Evolutionary conservation across 2,329 filamentous ascomycete species (phyloP), one percentile per base, ranked within the genome.

Genomic region (Trichoderma koningii): DNA sequence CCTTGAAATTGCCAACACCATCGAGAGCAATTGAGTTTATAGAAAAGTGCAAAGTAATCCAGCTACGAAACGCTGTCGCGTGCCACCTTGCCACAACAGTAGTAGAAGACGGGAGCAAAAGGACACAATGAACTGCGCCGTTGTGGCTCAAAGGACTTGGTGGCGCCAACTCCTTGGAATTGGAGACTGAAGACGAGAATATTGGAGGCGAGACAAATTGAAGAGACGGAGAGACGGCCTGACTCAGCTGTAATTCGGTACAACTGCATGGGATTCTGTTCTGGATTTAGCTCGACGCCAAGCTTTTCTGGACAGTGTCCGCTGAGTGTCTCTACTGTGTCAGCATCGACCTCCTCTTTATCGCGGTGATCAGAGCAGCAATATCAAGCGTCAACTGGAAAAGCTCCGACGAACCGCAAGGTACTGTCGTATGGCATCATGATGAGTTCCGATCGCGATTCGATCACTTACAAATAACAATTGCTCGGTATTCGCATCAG

Each of bases 221-320:
- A 2, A 12, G 9, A 12, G 12, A 38, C 7, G n/a, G n/a, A n/a
- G n/a, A n/a, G n/a, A 23, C n/a, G 56, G 45, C 47, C 51, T 61
- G 57, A 61, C 47, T 61, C 57, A 42, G 57, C 26, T 38, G 34
- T 14, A 4, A 14, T 3, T 23, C 21, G 21, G 21, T 23, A 23
- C 21, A 3, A 38, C 10, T 38, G 34, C 47, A 52, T 50, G 34
- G 44, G 42, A 30, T 52, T 19, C 23, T 26, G 41, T 23, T 38
- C 34, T 34, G 26, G 30, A 52, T 28, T 65, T 65, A 65, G 38
- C 63, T 53, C 55, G 23, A 42, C 19, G 63, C 55, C 48, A 65
- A 65, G 63, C 63, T 65, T 65, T 65, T 48, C 21, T 17, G 14
- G 19, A 65, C 63, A 55, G 63, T 65, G 63, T 38, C 63, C 63